Evolutionary conservation across 2,329 filamentous ascomycete species (phyloP).

Genomic region (Sporothrix mexicana): DNA sequence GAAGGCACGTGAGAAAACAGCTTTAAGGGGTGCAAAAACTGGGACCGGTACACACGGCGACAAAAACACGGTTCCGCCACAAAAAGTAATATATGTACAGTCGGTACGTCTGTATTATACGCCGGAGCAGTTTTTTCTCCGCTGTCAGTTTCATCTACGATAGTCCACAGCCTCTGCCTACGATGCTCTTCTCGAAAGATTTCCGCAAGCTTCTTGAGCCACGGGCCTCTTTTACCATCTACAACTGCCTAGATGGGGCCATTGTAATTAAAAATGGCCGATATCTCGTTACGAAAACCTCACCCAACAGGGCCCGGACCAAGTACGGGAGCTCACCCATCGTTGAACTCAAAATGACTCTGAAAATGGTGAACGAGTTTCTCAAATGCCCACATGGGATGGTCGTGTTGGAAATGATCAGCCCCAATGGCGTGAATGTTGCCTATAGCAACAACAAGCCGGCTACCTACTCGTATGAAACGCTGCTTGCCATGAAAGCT

Average conservation of each 20-base stretch:
- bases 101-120: slow-evolving; percentile 13
- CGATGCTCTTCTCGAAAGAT: background rate
- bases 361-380: slow-evolving; percentile 17
- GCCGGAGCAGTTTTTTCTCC: background rate
- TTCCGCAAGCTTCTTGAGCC: background rate
- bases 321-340: slow-evolving; percentile 3
- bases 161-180: background rate
- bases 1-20: slow-evolving; percentile 8
- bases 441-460: slow-evolving; percentile 5
- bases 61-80: background rate
- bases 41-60: background rate
- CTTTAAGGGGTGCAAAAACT: slow-evolving; percentile 1
- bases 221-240: slow-evolving; percentile 4
- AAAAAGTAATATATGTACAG: slow-evolving; percentile 3
- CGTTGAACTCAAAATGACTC: slow-evolving; percentile 16
- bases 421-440: slow-evolving; percentile 5
- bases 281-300: slow-evolving; percentile 1
- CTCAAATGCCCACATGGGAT: background rate
- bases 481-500: too few relatives aligned
- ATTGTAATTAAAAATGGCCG: slow-evolving; percentile 14
- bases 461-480: background rate
- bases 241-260: background rate
- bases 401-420: slow-evolving; percentile 3
- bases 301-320: background rate
- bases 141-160: background rate